A percentile compares a stretch with the other conserved stretches of the same genome.
These are phyloP conservation scores for Leucocoprinus sp. DNA, from an alignment of 768 basidiomycete genomes.

Conservation along the genomic window DNA sequence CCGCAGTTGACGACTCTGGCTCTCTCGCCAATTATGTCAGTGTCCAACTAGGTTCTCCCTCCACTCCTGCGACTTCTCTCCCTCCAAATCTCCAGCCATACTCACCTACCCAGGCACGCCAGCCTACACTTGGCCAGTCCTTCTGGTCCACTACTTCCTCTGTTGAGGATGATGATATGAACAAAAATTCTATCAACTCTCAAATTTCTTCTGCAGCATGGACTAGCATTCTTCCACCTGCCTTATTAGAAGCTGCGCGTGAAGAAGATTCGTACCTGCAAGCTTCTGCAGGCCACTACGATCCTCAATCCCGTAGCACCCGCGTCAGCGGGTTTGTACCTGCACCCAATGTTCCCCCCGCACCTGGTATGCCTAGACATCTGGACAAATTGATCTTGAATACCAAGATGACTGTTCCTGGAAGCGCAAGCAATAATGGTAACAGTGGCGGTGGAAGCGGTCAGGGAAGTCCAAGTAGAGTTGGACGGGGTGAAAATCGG, in stretches of 20 bases:
- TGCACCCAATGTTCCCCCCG: conserved; percentile 77
- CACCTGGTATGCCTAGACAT: conserved; percentile 82
- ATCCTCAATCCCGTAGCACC: conserved; percentile 16
- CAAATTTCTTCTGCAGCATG: conserved; percentile 34
- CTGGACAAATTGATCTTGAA: conserved; percentile 94
- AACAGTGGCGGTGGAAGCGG: conserved; percentile 24
- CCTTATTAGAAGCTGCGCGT: conserved; percentile 68
- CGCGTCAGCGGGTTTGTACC: conserved; percentile 37
- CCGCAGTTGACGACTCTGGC: conserved; percentile 91
- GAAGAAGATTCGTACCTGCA: conserved; percentile 77
- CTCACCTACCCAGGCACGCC: conserved; percentile 15
- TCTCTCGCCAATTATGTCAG: conserved; percentile 91
- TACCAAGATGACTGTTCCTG: conserved; percentile 24
- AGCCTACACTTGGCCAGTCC: conserved; percentile 26
- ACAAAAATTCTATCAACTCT: conserved; percentile 2
- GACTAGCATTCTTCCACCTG: conserved; percentile 74
- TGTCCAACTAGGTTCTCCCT: conserved; percentile 32
- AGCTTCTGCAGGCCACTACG: conserved; percentile 31
- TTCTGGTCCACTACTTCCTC: conserved; percentile 33
- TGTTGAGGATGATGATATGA: conserved; percentile 20
- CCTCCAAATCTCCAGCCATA: conserved; percentile 26
- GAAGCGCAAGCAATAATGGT: too few relatives aligned
- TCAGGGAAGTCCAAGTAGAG: conserved; percentile 13
- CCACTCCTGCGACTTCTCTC: conserved; percentile 15
- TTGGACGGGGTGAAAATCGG: conserved; percentile 8